Percentiles rank a stretch among this genome's conserved stretches.
Evolutionary conservation across 495 filamentous ascomycete species (phyloP).

Genomic region (Aspergillus coremiiformis): DNA sequence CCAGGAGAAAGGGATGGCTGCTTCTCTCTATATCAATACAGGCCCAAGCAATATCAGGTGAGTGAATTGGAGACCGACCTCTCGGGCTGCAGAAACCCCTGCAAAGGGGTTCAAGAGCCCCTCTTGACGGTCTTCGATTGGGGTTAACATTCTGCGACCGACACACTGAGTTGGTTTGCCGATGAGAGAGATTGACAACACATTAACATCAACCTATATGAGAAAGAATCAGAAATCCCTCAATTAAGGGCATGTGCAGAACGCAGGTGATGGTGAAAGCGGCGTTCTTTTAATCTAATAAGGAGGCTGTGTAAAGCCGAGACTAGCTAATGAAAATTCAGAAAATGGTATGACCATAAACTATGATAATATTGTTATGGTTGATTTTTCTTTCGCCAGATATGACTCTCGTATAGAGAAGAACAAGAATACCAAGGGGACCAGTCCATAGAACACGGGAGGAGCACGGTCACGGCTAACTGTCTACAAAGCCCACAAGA

Average conservation of each 20-base stretch:
- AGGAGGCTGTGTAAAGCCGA: constrained; percentile 4
- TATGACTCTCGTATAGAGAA: not conserved
- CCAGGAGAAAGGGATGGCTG: constrained; percentile 2
- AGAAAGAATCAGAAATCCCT: not conserved
- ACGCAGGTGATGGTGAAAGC: not conserved
- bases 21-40: not conserved
- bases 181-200: not conserved
- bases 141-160: constrained; percentile 14
- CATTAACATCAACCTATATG: not conserved
- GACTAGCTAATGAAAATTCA: not conserved
- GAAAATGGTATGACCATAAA: not conserved
- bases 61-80: constrained; percentile 6
- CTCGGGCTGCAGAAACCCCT: constrained; percentile 4
- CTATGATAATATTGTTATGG: not conserved
- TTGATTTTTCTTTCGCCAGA: not conserved
- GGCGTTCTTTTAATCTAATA: not conserved
- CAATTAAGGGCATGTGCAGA: constrained; percentile 2
- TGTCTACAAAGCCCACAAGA: too few species aligned
- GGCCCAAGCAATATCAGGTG: not conserved
- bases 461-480: not conserved
- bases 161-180: constrained; percentile 3
- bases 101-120: constrained; percentile 9
- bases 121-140: constrained; percentile 7
- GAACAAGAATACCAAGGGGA: not conserved
- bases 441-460: not conserved